phyloP scores from a whole-genome alignment of 805 yeast species.

The Starmerella etchellsii region DNA sequence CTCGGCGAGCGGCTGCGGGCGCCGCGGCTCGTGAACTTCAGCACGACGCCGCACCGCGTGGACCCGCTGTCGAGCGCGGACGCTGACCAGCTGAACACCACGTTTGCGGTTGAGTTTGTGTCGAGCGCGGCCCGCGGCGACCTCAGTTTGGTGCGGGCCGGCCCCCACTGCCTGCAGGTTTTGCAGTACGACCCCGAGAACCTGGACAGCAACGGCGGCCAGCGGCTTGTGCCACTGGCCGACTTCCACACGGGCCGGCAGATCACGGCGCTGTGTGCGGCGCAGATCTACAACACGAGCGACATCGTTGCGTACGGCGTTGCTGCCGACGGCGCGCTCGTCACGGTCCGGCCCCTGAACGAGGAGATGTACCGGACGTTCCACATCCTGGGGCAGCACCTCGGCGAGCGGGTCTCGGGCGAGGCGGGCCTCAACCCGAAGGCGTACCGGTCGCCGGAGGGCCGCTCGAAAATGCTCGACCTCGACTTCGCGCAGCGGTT shows the following conservation, averaged over 20 bases:
- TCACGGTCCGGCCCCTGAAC: slow-evolving; percentile 55
- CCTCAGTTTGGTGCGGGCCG: slow-evolving; percentile 53
- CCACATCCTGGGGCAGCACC: slow-evolving; percentile 75
- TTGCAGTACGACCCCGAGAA: slow-evolving; percentile 88
- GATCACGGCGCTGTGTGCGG: slow-evolving; percentile 22
- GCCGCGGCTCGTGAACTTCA: slow-evolving; percentile 74
- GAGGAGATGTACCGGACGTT: slow-evolving; percentile 70
- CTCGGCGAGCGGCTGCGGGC: slow-evolving; percentile 72
- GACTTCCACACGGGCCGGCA: slow-evolving; percentile 56
- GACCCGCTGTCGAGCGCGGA: slow-evolving; percentile 65
- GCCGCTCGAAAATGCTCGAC: slow-evolving; percentile 22
- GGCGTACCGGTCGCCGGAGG: slow-evolving; percentile 17
- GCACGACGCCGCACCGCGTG: slow-evolving; percentile 89
- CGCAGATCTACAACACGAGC: slow-evolving; percentile 20
- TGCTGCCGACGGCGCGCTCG: slow-evolving; percentile 67
- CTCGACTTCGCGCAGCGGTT: slow-evolving; percentile 21
- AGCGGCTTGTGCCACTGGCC: slow-evolving; percentile 52
- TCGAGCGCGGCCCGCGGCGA: slow-evolving; percentile 34
- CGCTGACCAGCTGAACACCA: slow-evolving; percentile 31
- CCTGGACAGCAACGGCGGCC: slow-evolving; percentile 69
- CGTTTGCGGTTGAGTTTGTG: slow-evolving; percentile 33
- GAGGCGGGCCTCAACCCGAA: slow-evolving; percentile 69
- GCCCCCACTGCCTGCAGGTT: slow-evolving; percentile 54
- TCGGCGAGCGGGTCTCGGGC: slow-evolving; percentile 63
- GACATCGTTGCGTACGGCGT: slow-evolving; percentile 50